Percentiles rank a stretch among this genome's conserved stretches.
These are phyloP conservation scores for Wakefieldia striispora DNA, from an alignment of 768 basidiomycete genomes.

Conservation along the genomic window DNA sequence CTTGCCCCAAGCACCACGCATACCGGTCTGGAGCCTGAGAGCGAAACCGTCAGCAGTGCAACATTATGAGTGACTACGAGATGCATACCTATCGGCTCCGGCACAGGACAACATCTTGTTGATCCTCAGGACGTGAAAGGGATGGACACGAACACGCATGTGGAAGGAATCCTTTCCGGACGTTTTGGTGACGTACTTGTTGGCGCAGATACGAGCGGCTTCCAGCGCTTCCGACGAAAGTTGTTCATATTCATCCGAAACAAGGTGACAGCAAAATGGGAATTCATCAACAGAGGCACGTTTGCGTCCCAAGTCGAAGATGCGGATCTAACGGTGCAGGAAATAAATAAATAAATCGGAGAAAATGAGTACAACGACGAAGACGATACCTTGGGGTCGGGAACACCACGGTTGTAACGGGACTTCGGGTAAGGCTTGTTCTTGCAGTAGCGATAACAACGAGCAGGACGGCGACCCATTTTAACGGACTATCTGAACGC, in stretches of 20 bases:
- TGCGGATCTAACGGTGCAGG: slow-evolving; percentile 70
- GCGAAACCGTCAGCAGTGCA: background rate
- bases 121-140: slow-evolving; percentile 98
- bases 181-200: slow-evolving; percentile 99
- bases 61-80: no score
- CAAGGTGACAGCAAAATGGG: slow-evolving; percentile 94
- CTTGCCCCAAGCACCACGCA: slow-evolving; percentile 99
- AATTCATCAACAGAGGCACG: slow-evolving; percentile 97
- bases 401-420: slow-evolving; percentile 97
- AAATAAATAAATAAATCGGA: background rate
- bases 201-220: slow-evolving; percentile 98
- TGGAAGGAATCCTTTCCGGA: slow-evolving; percentile 99
- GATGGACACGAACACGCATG: slow-evolving; percentile 93
- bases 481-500: slow-evolving; percentile 14
- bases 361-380: background rate
- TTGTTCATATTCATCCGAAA: slow-evolving; percentile 98
- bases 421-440: slow-evolving; percentile 98
- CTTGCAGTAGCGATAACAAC: slow-evolving; percentile 99
- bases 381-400: slow-evolving; percentile 77
- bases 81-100: slow-evolving; percentile 85
- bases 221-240: slow-evolving; percentile 94
- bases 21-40: slow-evolving; percentile 84
- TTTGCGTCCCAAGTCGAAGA: slow-evolving; percentile 95
- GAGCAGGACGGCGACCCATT: slow-evolving; percentile 98
- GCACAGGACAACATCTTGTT: slow-evolving; percentile 99